Conservation (phyloP, 2,329 filamentous ascomycete species). For the Arthrobotrys musiformis region DNA sequence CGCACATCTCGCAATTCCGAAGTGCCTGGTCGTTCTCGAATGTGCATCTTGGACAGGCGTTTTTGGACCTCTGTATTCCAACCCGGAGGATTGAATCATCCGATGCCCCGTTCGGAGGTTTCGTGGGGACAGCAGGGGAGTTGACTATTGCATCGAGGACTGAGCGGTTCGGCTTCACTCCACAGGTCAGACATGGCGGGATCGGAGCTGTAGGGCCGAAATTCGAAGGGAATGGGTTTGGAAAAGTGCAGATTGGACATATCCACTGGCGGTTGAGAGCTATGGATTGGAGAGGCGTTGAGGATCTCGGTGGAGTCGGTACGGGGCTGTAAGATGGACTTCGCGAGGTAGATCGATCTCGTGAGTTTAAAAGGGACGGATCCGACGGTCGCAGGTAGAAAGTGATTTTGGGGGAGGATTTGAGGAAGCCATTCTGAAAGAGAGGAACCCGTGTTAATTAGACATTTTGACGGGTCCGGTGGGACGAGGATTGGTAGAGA, state of each 20-base stretch:
- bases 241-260: constrained; percentile 84
- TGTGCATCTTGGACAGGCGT: constrained; percentile 83
- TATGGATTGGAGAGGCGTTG: constrained; percentile 61
- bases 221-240: constrained; percentile 85
- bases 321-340: constrained; percentile 65
- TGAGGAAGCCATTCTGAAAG: constrained; percentile 83
- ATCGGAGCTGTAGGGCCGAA: constrained; percentile 81
- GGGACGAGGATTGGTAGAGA: background rate
- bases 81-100: constrained; percentile 33
- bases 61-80: constrained; percentile 57
- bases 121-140: constrained; percentile 21
- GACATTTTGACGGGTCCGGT: background rate
- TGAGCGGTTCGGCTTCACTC: constrained; percentile 77
- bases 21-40: constrained; percentile 93
- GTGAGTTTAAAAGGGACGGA: constrained; percentile 62
- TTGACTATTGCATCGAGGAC: constrained; percentile 57
- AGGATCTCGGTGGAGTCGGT: constrained; percentile 60
- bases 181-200: constrained; percentile 89
- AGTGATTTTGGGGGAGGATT: constrained; percentile 93
- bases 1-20: constrained; percentile 86
- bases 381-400: constrained; percentile 76
- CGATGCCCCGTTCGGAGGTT: constrained; percentile 1
- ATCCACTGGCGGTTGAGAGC: constrained; percentile 71
- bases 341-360: constrained; percentile 63
- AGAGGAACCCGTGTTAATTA: background rate